Conservation (phyloP, 306 rosid genomes). For the Phaseolus lunatus region DNA sequence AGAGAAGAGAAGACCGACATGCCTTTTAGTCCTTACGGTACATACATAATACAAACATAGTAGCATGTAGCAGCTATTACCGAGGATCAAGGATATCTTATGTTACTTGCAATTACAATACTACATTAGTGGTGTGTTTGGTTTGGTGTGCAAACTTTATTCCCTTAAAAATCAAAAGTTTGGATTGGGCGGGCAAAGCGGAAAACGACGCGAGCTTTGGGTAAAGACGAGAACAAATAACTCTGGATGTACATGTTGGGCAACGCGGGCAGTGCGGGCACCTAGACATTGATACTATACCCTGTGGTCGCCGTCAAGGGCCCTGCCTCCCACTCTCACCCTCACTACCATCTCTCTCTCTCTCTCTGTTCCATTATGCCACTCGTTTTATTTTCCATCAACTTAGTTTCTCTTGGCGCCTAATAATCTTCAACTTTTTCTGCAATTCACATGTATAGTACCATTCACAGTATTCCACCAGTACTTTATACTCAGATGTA, state of each 20-base stretch:
- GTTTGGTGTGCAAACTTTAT: constrained; percentile 36
- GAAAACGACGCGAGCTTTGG: constrained; percentile 61
- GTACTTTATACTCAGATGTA: background rate
- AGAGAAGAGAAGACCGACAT: constrained; percentile 42
- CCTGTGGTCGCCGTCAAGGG: constrained; percentile 50
- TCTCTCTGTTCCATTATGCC: constrained; percentile 14
- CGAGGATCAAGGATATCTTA: background rate
- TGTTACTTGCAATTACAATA: background rate
- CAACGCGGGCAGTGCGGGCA: constrained; percentile 64
- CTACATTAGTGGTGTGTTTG: constrained; percentile 18
- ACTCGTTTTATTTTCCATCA: background rate
- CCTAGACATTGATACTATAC: constrained; percentile 47
- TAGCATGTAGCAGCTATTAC: constrained; percentile 18
- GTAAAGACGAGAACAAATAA: constrained; percentile 33
- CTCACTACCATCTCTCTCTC: constrained; percentile 11
- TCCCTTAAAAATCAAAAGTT: constrained; percentile 27
- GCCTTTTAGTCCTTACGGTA: constrained; percentile 22
- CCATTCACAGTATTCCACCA: background rate
- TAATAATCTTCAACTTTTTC: constrained; percentile 35
- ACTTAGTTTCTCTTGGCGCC: constrained; percentile 10
- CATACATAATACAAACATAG: constrained; percentile 35
- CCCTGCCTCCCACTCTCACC: constrained; percentile 12
- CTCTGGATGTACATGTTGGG: constrained; percentile 40
- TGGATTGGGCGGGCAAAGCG: constrained; percentile 36
- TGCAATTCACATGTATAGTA: background rate